Evolutionary conservation across 2,329 filamentous ascomycete species (phyloP), one percentile per base, ranked within the genome.

Genomic region (Fusarium brachygibbosum): DNA sequence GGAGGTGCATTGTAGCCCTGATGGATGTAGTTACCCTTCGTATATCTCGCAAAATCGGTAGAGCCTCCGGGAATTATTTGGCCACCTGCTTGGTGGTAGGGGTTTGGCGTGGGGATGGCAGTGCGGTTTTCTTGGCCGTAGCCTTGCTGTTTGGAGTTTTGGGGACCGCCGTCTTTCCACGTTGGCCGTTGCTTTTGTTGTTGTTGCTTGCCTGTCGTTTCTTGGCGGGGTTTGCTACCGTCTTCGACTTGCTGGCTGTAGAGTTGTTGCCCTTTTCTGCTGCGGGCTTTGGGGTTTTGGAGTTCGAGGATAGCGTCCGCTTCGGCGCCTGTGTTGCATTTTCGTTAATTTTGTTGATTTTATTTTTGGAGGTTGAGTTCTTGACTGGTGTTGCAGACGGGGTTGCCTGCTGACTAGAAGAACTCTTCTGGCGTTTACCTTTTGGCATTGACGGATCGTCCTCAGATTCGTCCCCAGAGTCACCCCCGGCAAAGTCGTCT

Each of bases 391-490:
- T 77, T 49, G 63, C 54, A 63, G 70, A 61, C 53, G 70, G 70
- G 52, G 65, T 72, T 40, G 69, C 70, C 29, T 63, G 56, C 49
- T 75, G 75, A 55, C 44, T 37, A 62, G 56, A 56, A 68, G 68
- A 72, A 61, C 35, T 62, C 57, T 76, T 78, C 59, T 74, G 71
- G 58, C 66, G 67, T 78, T 80, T 80, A 81, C 79, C 79, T 80
- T 79, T 75, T 64, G 63, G 56, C 49, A 68, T 48, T 45, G 54
- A 56, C 23, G 64, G 74, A 29, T 66, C 54, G 32, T 71, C 69
- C 58, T 71, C 69, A 21, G 69, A 70, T 51, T 74, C 72, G 21
- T 79, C 78, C 34, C 76, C 79, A 46, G 77, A 76, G 25, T 79
- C 74, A 25, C 69, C 75, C 5, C 68, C 76, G 17, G 75, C 74